Percentiles rank a stretch among this genome's conserved stretches.
Conservation (phyloP, 331 rosid genomes). For the Spiraea crenata region DNA sequence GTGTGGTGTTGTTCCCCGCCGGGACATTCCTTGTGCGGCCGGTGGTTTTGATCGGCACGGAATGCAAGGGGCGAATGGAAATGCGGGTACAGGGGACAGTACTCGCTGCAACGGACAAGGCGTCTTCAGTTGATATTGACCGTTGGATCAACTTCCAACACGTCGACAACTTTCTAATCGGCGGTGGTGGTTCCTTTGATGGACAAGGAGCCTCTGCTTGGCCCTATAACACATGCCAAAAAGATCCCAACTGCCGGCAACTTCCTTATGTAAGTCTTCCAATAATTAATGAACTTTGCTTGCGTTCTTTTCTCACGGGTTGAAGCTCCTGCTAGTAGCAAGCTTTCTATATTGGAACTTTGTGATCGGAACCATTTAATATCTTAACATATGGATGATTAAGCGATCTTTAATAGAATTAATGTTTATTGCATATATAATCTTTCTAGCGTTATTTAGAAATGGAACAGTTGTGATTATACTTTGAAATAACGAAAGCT, state of each 20-base stretch:
- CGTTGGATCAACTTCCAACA: constrained; percentile 42
- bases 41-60: constrained; percentile 32
- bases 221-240: constrained; percentile 8
- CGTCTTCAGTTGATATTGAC: background rate
- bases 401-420: no score
- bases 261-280: constrained; percentile 38
- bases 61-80: constrained; percentile 33
- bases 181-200: constrained; percentile 44
- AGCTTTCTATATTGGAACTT: no score
- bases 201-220: constrained; percentile 52
- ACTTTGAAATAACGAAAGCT: no score
- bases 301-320: background rate
- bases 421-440: no score
- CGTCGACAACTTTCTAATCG: constrained; percentile 22
- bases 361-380: no score
- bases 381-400: no score
- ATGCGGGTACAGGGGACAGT: constrained; percentile 35
- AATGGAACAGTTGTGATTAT: no score
- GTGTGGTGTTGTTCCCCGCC: constrained; percentile 29
- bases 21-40: constrained; percentile 36
- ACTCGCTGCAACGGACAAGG: constrained; percentile 27
- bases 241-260: constrained; percentile 5
- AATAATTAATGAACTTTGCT: background rate
- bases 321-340: no score
- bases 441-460: no score